Evolutionary conservation across 257 asterid species (phyloP).

Genomic region (Oldenlandia corymbosa): DNA sequence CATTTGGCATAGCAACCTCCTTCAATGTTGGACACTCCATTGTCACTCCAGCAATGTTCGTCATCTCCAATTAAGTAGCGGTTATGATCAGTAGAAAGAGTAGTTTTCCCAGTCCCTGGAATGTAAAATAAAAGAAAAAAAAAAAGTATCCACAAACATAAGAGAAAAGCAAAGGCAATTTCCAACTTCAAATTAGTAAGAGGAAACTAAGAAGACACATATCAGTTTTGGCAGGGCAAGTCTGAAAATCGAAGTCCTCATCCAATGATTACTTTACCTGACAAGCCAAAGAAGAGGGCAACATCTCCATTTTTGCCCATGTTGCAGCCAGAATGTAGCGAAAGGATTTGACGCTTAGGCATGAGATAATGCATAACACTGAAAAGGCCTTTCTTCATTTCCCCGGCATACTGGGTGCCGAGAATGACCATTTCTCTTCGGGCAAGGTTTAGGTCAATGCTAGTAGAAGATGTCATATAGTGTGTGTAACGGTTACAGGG

Average conservation of each 20-base stretch:
- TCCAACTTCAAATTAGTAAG: no score
- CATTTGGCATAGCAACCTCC: constrained; percentile 98
- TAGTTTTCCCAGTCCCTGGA: constrained; percentile 91
- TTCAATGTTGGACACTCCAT: constrained; percentile 88
- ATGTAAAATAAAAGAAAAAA: background rate
- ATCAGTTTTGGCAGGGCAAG: background rate
- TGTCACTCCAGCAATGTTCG: constrained; percentile 94
- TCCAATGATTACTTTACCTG: constrained; percentile 61
- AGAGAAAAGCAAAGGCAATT: constrained; percentile 1
- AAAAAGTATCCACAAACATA: constrained; percentile 5
- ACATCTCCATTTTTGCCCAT: constrained; percentile 88
- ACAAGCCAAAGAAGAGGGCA: constrained; percentile 88
- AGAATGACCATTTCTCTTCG: constrained; percentile 93
- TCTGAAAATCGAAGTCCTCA: constrained; percentile 12
- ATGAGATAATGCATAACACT: constrained; percentile 92
- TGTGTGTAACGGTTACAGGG: constrained; percentile 94
- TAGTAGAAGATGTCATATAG: constrained; percentile 92
- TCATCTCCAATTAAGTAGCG: constrained; percentile 92
- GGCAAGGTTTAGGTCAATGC: constrained; percentile 82
- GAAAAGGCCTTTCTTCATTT: constrained; percentile 94
- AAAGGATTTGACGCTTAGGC: constrained; percentile 88
- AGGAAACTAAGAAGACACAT: no score
- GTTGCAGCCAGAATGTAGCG: constrained; percentile 89
- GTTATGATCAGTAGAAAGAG: constrained; percentile 81
- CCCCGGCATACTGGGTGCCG: constrained; percentile 98